phyloP scores from a whole-genome alignment of 495 filamentous ascomycete genomes.

The Penicillium waksmanii region DNA sequence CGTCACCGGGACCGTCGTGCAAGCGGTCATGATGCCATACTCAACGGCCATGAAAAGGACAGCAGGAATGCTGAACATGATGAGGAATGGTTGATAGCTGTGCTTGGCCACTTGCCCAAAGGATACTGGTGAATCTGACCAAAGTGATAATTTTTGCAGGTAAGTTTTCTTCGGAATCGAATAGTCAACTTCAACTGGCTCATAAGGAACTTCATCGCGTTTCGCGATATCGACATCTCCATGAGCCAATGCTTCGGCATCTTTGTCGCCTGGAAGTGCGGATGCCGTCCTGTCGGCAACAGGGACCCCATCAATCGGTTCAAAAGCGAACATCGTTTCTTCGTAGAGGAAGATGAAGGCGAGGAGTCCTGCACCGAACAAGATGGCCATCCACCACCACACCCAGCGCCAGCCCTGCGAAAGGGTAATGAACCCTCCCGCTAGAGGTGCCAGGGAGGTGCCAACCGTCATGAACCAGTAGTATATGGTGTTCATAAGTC shows the following conservation, averaged over 20 bases:
- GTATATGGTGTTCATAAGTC: conserved; percentile 45
- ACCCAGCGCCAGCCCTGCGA: conserved; percentile 54
- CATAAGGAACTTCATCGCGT: neutral
- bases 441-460: conserved; percentile 39
- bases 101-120: conserved; percentile 25
- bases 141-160: conserved; percentile 19
- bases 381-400: conserved; percentile 53
- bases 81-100: conserved; percentile 31
- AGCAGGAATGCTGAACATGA: conserved; percentile 34
- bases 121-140: conserved; percentile 24
- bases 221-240: neutral
- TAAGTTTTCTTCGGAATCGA: conserved; percentile 26
- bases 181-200: conserved; percentile 14
- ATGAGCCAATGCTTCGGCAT: neutral
- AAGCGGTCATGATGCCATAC: conserved; percentile 40
- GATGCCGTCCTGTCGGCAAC: conserved; percentile 8
- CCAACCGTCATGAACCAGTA: conserved; percentile 37
- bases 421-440: conserved; percentile 47
- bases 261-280: neutral
- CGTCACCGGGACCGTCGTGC: conserved; percentile 33
- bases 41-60: conserved; percentile 40
- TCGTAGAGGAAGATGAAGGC: conserved; percentile 27
- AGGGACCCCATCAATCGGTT: conserved; percentile 14
- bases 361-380: conserved; percentile 35
- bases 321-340: conserved; percentile 19